phyloP scores from a whole-genome alignment of 208 protist species.

The Trichomonas tenax region DNA sequence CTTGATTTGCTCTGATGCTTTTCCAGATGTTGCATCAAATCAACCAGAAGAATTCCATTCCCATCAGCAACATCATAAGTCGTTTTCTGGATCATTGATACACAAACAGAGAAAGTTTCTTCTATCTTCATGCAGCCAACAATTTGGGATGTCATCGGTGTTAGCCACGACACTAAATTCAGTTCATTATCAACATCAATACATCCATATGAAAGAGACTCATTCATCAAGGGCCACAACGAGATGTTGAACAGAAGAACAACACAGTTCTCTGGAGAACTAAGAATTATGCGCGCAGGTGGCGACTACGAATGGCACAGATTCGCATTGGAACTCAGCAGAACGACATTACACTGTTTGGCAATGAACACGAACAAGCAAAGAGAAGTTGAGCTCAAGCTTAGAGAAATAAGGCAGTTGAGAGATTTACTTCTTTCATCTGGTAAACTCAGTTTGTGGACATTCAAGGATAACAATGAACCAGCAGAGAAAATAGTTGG shows the following conservation, averaged over 20 bases:
- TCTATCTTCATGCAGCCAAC: not conserved
- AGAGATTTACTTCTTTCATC: not conserved
- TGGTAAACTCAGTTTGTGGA: not conserved
- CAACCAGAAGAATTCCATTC: not conserved
- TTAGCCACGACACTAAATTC: not conserved
- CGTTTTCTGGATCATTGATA: not conserved
- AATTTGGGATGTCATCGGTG: not conserved
- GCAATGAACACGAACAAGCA: not conserved
- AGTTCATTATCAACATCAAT: not conserved
- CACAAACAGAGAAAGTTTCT: not conserved
- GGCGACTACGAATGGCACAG: not conserved
- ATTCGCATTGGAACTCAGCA: not conserved
- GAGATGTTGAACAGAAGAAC: not conserved
- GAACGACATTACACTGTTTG: not conserved
- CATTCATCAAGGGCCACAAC: not conserved
- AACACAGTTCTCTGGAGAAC: not conserved
- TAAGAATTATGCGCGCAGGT: not conserved
- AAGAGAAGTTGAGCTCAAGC: not conserved
- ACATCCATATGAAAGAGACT: not conserved
- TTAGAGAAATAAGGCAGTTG: not conserved
- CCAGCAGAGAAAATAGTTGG: not conserved
- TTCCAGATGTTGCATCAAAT: not conserved
- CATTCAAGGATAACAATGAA: not conserved
- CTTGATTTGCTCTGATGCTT: not conserved
- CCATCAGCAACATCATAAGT: not conserved